Conservation (phyloP, 768 basidiomycete genomes). For the Boletus reticuloceps region DNA sequence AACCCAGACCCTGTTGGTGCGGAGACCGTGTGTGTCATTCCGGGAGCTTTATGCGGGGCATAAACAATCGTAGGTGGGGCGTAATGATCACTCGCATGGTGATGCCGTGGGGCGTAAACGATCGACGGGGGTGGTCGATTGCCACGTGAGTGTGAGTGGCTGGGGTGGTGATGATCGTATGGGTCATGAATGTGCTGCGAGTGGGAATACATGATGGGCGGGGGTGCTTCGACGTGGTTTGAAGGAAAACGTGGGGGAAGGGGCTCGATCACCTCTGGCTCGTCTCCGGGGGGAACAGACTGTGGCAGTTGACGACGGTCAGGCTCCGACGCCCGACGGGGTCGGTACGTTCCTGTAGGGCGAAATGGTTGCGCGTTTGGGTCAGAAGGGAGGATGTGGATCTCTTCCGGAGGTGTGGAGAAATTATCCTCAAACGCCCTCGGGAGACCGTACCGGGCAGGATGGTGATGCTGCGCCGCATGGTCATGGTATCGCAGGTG, state of each 20-base stretch:
- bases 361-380: conserved; percentile 36
- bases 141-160: conserved; percentile 37
- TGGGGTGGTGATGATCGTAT: conserved; percentile 31
- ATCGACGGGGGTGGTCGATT: conserved; percentile 52
- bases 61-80: conserved; percentile 59
- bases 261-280: conserved; percentile 34
- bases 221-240: conserved; percentile 19
- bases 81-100: conserved; percentile 48
- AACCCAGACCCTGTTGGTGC: conserved; percentile 42
- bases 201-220: conserved; percentile 36
- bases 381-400: conserved; percentile 57
- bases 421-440: conserved; percentile 21
- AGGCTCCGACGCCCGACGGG: conserved; percentile 31
- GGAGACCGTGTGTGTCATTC: conserved; percentile 70
- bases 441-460: conserved; percentile 19
- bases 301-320: conserved; percentile 21
- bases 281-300: conserved; percentile 16
- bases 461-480: conserved; percentile 4
- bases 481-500: conserved; percentile 32
- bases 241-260: conserved; percentile 31
- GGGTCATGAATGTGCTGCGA: conserved; percentile 39
- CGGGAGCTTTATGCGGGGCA: conserved; percentile 53
- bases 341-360: conserved; percentile 26
- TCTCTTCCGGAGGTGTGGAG: conserved; percentile 52
- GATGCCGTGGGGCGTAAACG: conserved; percentile 52